Evolutionary conservation across 805 yeast species (phyloP), one percentile per base, ranked within the genome.

Genomic region (Lachancea meyersii): DNA sequence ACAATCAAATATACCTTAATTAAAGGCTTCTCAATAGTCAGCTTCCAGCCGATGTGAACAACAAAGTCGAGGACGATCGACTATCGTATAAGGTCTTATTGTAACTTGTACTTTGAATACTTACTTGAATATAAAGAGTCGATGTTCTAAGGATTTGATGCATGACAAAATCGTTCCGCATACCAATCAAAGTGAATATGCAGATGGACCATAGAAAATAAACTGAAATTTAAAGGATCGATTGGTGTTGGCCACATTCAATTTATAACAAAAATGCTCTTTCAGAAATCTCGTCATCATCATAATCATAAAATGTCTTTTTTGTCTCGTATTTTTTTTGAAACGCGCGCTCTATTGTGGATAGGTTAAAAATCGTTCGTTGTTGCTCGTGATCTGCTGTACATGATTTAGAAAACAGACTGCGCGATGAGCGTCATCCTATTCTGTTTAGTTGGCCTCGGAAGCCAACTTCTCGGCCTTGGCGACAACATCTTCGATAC

Each of bases 381-480:
- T 14, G 20, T 38, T 38, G 24, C 21, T 20, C 17, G 30, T 31
- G n/a, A n/a, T n/a, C 18, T 37, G 38, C 41, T 37, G 41, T 42
- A 36, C 41, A 36, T 26, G 38, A 14, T 18, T 32, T 30, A 14
- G 32, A 16, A 30, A 30, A 30, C 9, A 10, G 32, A 4, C 6
- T 4, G 13, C 28, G 28, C 13, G 14, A 26, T 11, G 32, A 30
- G 17, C 32, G 32, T 30, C 37, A 26, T 26, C 13, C 13, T 34
- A 22, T 16, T 35, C 44, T 11, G n/a, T 36, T 47, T 79, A 80
- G 66, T 80, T 79, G 63, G 87, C 76, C 71, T 87, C 96, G 70
- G 95, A 80, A 73, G 97, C 97, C 71, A 93, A 74, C 79, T 91
- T 89, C 77, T 93, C 97, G 68, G 97, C 97, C 82, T 93, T 93